phyloP scores from a whole-genome alignment of 192 early-diverging fungal genomes.

The Cetraspora pellucida region DNA sequence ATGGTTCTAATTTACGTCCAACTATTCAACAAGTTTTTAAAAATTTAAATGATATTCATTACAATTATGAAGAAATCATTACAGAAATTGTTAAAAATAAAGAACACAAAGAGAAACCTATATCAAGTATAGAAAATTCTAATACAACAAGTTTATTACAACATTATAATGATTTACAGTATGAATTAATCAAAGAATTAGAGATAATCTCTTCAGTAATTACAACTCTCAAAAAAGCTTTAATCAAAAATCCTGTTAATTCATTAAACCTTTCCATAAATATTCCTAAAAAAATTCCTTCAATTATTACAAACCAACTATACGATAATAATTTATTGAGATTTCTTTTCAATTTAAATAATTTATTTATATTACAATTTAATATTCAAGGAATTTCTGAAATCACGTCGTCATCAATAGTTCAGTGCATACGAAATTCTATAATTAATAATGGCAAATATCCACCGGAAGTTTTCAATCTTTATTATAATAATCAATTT shows the following conservation, averaged over 20 bases:
- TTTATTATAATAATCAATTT: neutral
- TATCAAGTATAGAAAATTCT: neutral
- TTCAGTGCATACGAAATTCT: neutral
- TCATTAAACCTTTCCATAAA: too few species aligned
- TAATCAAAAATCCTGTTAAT: too few species aligned
- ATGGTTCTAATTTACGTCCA: neutral
- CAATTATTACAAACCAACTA: too few species aligned
- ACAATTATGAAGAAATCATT: neutral
- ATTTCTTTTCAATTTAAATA: neutral
- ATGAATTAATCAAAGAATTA: too few species aligned
- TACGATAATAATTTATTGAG: too few species aligned
- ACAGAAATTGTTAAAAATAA: neutral
- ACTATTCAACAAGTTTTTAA: neutral
- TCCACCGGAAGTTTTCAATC: neutral
- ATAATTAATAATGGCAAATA: neutral
- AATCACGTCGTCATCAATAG: neutral
- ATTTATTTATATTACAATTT: neutral
- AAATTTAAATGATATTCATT: neutral
- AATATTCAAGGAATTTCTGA: neutral
- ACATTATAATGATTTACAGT: too few species aligned
- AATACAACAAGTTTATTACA: neutral
- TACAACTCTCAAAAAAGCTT: too few species aligned
- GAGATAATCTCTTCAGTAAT: too few species aligned
- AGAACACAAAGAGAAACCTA: neutral
- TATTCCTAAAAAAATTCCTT: too few species aligned